A percentile compares a stretch with the other conserved stretches of the same genome.
These are phyloP conservation scores for Cryphonectria carpinicola DNA, from an alignment of 2,329 filamentous ascomycete species.

Conservation along the genomic window DNA sequence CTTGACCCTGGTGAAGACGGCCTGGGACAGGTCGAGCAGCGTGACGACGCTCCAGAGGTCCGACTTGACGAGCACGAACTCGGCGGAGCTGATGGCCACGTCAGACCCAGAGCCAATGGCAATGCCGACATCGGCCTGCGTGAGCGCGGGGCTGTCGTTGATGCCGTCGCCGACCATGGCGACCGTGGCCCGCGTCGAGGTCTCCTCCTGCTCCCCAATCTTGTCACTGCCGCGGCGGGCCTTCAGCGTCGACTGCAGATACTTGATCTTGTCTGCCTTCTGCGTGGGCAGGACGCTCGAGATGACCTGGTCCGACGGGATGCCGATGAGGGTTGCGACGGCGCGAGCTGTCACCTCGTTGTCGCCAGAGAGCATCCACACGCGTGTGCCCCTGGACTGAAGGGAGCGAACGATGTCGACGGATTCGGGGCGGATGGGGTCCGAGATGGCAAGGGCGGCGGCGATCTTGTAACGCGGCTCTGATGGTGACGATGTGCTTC, in stretches of 20 bases:
- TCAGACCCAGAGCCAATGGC: constrained; percentile 84
- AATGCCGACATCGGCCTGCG: constrained; percentile 80
- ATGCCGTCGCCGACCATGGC: constrained; percentile 91
- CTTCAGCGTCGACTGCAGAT: constrained; percentile 60
- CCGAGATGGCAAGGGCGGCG: constrained; percentile 75
- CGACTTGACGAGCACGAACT: constrained; percentile 79
- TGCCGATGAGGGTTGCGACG: constrained; percentile 76
- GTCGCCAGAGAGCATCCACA: constrained; percentile 94
- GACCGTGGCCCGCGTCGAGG: constrained; percentile 54
- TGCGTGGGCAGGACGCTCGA: constrained; percentile 84
- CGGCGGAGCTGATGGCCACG: constrained; percentile 79
- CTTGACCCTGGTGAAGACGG: constrained; percentile 77
- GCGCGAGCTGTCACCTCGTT: constrained; percentile 83
- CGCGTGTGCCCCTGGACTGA: constrained; percentile 66
- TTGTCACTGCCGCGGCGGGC: constrained; percentile 33
- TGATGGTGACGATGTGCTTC: constrained; percentile 29
- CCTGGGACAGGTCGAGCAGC: constrained; percentile 70
- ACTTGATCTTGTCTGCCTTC: constrained; percentile 74
- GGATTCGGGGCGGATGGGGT: constrained; percentile 79
- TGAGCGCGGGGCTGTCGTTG: constrained; percentile 84
- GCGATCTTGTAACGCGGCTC: constrained; percentile 47
- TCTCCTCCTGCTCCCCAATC: constrained; percentile 35
- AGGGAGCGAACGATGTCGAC: constrained; percentile 66
- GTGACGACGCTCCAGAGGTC: constrained; percentile 72
- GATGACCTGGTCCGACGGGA: constrained; percentile 74